A percentile compares a stretch with the other conserved stretches of the same genome.
Conservation (phyloP, 129 eudicot genomes). For the Flaveria bidentis region DNA sequence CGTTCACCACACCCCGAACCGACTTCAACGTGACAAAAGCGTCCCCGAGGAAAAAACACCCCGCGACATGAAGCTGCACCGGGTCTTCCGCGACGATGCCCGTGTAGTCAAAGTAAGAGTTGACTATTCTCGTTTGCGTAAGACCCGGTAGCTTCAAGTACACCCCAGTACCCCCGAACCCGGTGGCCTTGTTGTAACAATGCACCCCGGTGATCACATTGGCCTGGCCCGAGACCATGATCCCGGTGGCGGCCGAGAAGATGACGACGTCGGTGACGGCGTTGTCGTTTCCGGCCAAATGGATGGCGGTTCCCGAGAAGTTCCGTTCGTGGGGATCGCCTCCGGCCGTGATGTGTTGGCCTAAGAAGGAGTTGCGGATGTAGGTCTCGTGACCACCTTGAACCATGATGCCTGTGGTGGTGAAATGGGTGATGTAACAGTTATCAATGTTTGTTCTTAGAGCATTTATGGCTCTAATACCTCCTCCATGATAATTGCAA, state of each 20-base stretch:
- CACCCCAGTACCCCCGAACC: constrained; percentile 82
- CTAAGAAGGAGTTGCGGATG: constrained; percentile 66
- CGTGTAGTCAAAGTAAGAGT: constrained; percentile 77
- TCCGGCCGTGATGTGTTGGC: constrained; percentile 88
- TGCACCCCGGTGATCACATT: constrained; percentile 77
- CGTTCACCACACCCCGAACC: constrained; percentile 52
- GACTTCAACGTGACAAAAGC: constrained; percentile 66
- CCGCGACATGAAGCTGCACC: constrained; percentile 66
- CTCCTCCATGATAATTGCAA: constrained; percentile 77
- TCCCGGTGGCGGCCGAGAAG: constrained; percentile 75
- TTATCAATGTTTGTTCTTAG: constrained; percentile 76
- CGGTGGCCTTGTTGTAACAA: constrained; percentile 89
- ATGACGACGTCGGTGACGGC: constrained; percentile 75
- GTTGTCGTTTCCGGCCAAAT: constrained; percentile 72
- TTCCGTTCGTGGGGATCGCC: constrained; percentile 53
- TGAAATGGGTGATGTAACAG: constrained; percentile 78
- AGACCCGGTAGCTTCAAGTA: constrained; percentile 64
- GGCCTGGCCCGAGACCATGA: constrained; percentile 73
- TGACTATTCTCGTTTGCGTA: constrained; percentile 77
- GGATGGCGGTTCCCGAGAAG: constrained; percentile 78
- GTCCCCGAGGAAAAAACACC: constrained; percentile 79
- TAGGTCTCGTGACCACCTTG: constrained; percentile 87
- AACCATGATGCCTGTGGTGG: constrained; percentile 64
- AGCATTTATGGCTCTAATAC: constrained; percentile 58
- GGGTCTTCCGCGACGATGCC: constrained; percentile 90